These are phyloP conservation scores for Sclerotinia subarctica DNA, from an alignment of 2,329 filamentous ascomycete genomes.

Conservation along the genomic window DNA sequence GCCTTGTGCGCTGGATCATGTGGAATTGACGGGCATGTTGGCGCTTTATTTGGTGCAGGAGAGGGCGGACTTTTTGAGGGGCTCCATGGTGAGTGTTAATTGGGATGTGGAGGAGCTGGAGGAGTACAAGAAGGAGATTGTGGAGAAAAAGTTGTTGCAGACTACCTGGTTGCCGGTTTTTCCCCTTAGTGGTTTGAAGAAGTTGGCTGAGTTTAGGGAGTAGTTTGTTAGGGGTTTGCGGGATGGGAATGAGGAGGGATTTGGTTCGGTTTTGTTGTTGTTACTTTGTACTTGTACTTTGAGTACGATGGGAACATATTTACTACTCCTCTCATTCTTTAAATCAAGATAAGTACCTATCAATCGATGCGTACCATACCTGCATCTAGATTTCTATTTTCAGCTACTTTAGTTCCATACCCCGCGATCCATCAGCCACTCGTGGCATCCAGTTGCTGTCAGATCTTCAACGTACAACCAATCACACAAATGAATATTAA, in stretches of 20 bases:
- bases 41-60: constrained; percentile 36
- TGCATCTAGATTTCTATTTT: neutral
- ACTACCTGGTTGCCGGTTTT: constrained; percentile 15
- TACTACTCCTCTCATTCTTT: neutral
- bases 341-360: neutral
- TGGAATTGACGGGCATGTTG: constrained; percentile 37
- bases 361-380: neutral
- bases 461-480: neutral
- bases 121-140: constrained; percentile 34
- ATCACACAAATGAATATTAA: constrained; percentile 2
- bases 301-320: neutral
- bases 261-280: too few species aligned
- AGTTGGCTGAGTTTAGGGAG: neutral
- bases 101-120: constrained; percentile 41
- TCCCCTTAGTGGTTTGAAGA: neutral
- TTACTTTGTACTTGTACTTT: neutral
- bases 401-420: neutral
- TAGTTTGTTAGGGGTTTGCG: neutral
- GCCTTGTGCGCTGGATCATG: constrained; percentile 40
- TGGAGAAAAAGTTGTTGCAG: constrained; percentile 32
- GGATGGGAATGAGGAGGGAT: neutral
- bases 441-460: neutral
- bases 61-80: constrained; percentile 39
- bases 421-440: neutral
- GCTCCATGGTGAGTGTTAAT: constrained; percentile 35